Evolutionary conservation across 306 rosid species (phyloP).

Genomic region (Prunus kanzakura): DNA sequence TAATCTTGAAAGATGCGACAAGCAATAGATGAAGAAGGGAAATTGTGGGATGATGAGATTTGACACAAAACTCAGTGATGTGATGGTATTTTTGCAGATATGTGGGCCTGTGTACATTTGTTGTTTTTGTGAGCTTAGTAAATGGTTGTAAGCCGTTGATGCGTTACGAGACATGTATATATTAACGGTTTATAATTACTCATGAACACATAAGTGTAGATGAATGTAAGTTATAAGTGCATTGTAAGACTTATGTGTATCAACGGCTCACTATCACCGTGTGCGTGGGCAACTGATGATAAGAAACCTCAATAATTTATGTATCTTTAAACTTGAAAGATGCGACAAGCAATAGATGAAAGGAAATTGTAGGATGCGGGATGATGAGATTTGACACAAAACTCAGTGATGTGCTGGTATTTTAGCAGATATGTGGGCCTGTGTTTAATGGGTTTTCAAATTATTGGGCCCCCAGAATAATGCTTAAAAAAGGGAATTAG

Average conservation of each 20-base stretch:
- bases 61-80: constrained; percentile 1
- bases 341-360: not conserved
- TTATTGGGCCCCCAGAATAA: not conserved
- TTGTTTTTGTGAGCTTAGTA: too few relatives aligned
- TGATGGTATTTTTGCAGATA: not conserved
- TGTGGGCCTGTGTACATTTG: not conserved
- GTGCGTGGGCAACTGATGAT: too few relatives aligned
- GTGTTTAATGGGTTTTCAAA: not conserved
- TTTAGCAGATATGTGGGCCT: not conserved
- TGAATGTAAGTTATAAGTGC: too few relatives aligned
- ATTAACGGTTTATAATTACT: too few relatives aligned
- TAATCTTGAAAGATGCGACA: not conserved
- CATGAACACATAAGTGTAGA: too few relatives aligned
- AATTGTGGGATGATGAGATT: not conserved
- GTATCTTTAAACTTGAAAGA: not conserved
- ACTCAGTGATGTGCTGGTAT: not conserved
- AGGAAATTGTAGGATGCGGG: not conserved
- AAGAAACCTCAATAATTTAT: too few relatives aligned
- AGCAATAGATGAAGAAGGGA: not conserved
- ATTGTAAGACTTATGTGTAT: too few relatives aligned
- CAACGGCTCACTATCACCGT: too few relatives aligned
- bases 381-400: not conserved
- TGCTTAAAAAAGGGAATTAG: not conserved
- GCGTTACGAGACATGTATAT: too few relatives aligned
- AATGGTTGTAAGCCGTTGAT: too few relatives aligned